Evolutionary conservation across 164 flowering plant species (phyloP), one percentile per base, ranked within the genome.

Genomic region (Vitis rupestris): DNA sequence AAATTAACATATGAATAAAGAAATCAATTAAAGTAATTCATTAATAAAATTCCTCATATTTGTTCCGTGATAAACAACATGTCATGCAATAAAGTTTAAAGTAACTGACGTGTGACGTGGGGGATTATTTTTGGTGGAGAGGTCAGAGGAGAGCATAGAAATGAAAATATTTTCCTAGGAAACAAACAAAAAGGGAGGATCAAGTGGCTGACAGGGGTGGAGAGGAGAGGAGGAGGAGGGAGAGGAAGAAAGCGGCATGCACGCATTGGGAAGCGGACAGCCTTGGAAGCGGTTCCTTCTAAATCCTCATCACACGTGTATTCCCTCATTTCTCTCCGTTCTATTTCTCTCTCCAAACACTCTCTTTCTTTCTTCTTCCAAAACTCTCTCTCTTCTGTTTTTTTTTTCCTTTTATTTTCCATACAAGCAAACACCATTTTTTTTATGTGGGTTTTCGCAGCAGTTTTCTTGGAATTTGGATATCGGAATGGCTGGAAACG

Each of bases 401-500:
- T 37, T 6, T 6, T 37, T 37, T 37, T 37, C 0, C 44, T 37
- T 37, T 37, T 37, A 4, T 6, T 37, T 37, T 37, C 44, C 44
- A 37, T 37, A 37, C 44, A 2, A 37, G 6, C 44, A 37, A 29
- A 37, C 48, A 17, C 50, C 47, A 9, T n/a, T 11, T 58, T 59
- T 2, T 59, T 52, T 4, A 23, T 10, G 19, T 7, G 11, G 16
- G 50, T 29, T 29, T 37, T 6, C 7, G 4, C 44, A 37, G 44
- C 44, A 1, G 44, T 37, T 37, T 37, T 37, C 44, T 37, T 37
- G 44, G 14, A 50, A 16, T 14, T 37, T 19, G 47, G 14, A 13
- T 54, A 13, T 44, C 49, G 62, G 57, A 23, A 56, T 90, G 97
- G 95, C 96, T 16, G 96, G 92, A 66, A 92, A 92, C 64, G 97